phyloP scores from a whole-genome alignment of 75 land plant species.

The Isoetes taiwanensis region DNA sequence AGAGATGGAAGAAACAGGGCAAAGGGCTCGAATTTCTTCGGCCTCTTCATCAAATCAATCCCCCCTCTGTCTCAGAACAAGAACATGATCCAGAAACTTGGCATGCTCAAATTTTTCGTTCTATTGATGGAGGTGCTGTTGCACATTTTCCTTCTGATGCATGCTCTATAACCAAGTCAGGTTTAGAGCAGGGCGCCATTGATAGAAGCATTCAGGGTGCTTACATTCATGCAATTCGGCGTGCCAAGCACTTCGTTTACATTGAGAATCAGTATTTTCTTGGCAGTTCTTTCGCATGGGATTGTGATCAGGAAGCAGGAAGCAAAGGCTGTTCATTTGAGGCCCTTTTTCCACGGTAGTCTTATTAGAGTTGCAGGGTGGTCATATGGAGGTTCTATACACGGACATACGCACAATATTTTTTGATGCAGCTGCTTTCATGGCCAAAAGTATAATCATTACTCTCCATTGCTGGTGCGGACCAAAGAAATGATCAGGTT shows the following conservation, averaged over 20 bases:
- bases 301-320: neutral
- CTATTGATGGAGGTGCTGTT: slow-evolving; percentile 6
- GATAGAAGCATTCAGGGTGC: neutral
- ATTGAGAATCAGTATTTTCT: slow-evolving; percentile 4
- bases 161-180: neutral
- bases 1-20: neutral
- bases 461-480: too few species aligned
- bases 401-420: too few species aligned
- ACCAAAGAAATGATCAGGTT: too few species aligned
- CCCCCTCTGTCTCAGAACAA: neutral
- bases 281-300: slow-evolving; percentile 6
- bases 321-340: too few species aligned
- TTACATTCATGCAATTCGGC: slow-evolving; percentile 2
- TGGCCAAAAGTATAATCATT: too few species aligned
- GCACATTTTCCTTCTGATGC: neutral
- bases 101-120: neutral
- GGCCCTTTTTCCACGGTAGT: too few species aligned
- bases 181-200: neutral
- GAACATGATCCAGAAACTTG: neutral
- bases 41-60: neutral
- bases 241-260: neutral
- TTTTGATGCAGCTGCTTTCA: too few species aligned
- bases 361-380: too few species aligned
- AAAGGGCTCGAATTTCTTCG: neutral
- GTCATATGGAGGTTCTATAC: too few species aligned